Conservation (phyloP, 495 filamentous ascomycete species). For the Neurospora sublineolata region DNA sequence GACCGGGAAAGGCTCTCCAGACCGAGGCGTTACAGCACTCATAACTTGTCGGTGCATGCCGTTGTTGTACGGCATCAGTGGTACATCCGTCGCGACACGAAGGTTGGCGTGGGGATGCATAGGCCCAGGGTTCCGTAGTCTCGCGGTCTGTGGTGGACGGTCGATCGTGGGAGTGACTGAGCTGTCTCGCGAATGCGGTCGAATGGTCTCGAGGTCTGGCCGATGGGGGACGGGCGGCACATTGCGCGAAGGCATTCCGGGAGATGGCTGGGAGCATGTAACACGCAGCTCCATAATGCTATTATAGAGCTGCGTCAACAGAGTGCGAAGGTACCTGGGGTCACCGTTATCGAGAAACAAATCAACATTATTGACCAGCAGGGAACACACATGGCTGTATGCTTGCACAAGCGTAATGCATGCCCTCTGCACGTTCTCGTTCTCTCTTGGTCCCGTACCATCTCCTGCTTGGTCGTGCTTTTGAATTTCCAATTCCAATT, state of each 20-base stretch:
- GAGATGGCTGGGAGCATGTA: constrained; percentile 21
- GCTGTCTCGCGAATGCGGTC: constrained; percentile 35
- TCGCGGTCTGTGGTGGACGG: constrained; percentile 32
- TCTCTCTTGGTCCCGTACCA: constrained; percentile 42
- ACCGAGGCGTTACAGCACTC: constrained; percentile 56
- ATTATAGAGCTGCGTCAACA: constrained; percentile 71
- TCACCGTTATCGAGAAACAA: constrained; percentile 66
- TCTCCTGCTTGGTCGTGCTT: constrained; percentile 46
- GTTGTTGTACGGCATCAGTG: constrained; percentile 28
- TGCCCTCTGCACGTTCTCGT: constrained; percentile 53
- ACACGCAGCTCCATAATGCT: constrained; percentile 64
- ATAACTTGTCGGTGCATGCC: constrained; percentile 34
- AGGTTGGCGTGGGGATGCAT: constrained; percentile 39
- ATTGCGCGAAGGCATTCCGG: constrained; percentile 1
- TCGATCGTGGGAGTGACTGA: constrained; percentile 54
- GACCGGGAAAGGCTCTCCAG: constrained; percentile 64
- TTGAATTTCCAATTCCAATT: constrained; percentile 62
- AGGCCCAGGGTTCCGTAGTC: constrained; percentile 38
- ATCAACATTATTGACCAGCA: constrained; percentile 56
- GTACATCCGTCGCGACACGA: constrained; percentile 39
- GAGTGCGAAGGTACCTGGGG: constrained; percentile 64
- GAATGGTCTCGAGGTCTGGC: constrained; percentile 28
- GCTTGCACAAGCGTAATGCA: constrained; percentile 61
- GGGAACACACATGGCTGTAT: constrained; percentile 62
- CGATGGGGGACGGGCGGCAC: constrained; percentile 12